Conservation (phyloP, 164 flowering plant genomes). For the Piper longum region DNA sequence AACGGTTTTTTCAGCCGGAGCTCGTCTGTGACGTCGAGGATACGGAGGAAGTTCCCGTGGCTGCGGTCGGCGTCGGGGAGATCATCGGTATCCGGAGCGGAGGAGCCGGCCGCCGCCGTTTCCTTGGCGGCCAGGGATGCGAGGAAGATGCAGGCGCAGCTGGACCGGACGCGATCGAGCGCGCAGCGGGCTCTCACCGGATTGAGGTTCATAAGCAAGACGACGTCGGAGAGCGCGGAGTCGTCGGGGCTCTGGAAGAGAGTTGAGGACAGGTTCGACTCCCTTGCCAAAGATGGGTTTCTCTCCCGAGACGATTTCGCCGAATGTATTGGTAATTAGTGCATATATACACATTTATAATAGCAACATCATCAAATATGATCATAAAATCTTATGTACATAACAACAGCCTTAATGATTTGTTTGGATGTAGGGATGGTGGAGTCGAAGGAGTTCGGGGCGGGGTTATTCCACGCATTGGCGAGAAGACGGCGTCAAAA, state of each 20-base stretch:
- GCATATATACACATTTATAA: no score
- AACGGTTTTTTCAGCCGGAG: conserved; percentile 24
- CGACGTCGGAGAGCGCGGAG: conserved; percentile 19
- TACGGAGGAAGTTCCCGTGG: conserved; percentile 51
- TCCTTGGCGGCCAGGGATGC: conserved; percentile 37
- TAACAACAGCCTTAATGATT: background rate
- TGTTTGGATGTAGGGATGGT: conserved; percentile 49
- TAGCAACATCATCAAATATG: background rate
- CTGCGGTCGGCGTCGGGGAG: conserved; percentile 34
- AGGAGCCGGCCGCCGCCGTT: conserved; percentile 12
- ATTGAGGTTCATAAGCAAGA: conserved; percentile 67
- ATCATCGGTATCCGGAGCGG: conserved; percentile 18
- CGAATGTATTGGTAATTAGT: conserved; percentile 62
- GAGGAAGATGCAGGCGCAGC: conserved; percentile 36
- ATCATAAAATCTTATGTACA: no score
- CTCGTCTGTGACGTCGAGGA: conserved; percentile 37
- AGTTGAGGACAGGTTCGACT: conserved; percentile 57
- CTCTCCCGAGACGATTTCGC: conserved; percentile 73
- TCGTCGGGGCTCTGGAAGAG: conserved; percentile 36
- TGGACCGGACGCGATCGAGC: conserved; percentile 47
- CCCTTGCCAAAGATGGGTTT: conserved; percentile 49
- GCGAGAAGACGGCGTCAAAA: conserved; percentile 52
- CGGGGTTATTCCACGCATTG: conserved; percentile 74
- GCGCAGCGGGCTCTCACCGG: conserved; percentile 73
- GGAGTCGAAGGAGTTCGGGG: conserved; percentile 90